Conservation (phyloP, 805 yeast genomes). For the Starmerella vaccinii region DNA sequence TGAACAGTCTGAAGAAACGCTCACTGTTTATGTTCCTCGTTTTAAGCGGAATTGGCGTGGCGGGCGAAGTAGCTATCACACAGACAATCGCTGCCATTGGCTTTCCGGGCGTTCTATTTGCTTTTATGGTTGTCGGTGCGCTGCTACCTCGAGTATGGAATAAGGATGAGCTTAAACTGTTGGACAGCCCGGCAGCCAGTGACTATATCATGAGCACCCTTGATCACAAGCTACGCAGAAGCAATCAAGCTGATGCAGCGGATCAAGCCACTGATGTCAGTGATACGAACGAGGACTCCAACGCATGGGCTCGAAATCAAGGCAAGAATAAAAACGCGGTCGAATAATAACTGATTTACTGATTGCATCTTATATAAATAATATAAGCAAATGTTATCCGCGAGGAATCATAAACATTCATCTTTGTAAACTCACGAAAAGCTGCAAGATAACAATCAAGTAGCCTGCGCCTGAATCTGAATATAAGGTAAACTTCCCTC, state of each 20-base stretch:
- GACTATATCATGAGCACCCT: conserved; percentile 33
- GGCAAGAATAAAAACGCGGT: background rate
- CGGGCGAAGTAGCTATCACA: conserved; percentile 74
- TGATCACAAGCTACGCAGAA: conserved; percentile 26
- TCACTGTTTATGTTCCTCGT: conserved; percentile 44
- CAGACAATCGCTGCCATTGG: conserved; percentile 87
- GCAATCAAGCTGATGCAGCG: background rate
- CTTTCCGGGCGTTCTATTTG: conserved; percentile 73
- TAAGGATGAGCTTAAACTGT: conserved; percentile 43
- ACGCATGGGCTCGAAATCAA: background rate
- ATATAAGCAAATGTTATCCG: no score
- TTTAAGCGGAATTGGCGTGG: conserved; percentile 57
- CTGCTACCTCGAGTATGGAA: conserved; percentile 57
- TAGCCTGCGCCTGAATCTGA: no score
- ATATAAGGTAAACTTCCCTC: no score
- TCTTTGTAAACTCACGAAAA: no score
- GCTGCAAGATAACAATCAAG: no score
- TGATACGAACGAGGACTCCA: background rate
- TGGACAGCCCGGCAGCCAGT: conserved; percentile 51
- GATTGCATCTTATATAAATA: no score
- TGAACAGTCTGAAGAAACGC: conserved; percentile 30
- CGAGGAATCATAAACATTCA: no score
- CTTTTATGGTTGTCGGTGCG: conserved; percentile 53
- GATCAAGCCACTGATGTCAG: background rate
- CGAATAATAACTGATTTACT: background rate